Conservation (phyloP, 148 eudicot genomes). For the Diospyros lotus region DNA sequence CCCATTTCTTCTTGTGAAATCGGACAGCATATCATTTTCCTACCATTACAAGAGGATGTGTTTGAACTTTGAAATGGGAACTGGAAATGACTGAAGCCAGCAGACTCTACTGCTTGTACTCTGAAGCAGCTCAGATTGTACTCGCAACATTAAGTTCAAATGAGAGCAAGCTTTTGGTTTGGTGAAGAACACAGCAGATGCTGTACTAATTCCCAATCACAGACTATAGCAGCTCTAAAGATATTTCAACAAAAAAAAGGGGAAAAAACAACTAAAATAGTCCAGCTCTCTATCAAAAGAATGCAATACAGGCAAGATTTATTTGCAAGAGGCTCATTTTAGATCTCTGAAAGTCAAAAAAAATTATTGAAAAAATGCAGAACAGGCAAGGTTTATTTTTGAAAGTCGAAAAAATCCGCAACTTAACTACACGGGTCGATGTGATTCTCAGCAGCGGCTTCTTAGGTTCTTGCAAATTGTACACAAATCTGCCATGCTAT, state of each 20-base stretch:
- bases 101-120: no score
- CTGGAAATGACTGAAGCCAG: no score
- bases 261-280: not conserved
- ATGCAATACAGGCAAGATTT: not conserved
- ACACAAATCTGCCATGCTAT: not conserved
- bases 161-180: not conserved
- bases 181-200: not conserved
- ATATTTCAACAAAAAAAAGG: no score
- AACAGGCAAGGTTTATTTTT: not conserved
- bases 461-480: constrained; percentile 7
- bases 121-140: no score
- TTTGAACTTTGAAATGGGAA: no score
- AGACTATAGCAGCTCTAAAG: no score
- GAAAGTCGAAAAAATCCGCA: not conserved
- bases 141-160: no score
- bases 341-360: no score
- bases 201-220: not conserved
- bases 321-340: not conserved
- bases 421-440: not conserved
- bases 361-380: not conserved
- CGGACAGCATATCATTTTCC: no score
- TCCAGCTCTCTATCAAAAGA: constrained; percentile 1
- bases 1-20: no score
- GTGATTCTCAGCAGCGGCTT: constrained; percentile 3
- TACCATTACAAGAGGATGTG: no score